A percentile compares a stretch with the other conserved stretches of the same genome.
Evolutionary conservation across 768 basidiomycete species (phyloP).

Genomic region (Calocybe indica): DNA sequence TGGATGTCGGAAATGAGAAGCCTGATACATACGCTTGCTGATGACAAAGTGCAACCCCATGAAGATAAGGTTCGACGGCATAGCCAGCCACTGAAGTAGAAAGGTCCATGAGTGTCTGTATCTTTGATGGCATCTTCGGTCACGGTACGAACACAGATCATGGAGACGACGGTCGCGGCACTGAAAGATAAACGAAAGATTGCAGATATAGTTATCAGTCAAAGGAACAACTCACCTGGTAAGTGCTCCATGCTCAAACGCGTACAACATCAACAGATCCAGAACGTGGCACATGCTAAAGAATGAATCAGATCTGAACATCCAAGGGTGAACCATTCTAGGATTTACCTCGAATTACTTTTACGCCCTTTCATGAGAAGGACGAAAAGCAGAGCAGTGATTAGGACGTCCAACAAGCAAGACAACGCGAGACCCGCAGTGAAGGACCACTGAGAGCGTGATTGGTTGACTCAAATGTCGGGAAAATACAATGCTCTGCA

Average conservation of each 20-base stretch:
- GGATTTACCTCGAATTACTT: conserved; percentile 19
- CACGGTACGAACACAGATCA: conserved; percentile 35
- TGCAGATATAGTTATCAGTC: background rate
- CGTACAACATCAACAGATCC: conserved; percentile 41
- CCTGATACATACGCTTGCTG: conserved; percentile 33
- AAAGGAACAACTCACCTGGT: conserved; percentile 30
- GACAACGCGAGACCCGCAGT: conserved; percentile 47
- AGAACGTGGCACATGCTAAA: conserved; percentile 41
- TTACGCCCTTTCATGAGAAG: conserved; percentile 35
- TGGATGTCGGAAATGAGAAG: background rate
- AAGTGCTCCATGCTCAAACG: conserved; percentile 46
- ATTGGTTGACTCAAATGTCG: background rate
- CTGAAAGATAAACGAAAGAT: conserved; percentile 11
- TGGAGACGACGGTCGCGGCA: conserved; percentile 36
- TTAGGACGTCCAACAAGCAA: conserved; percentile 41
- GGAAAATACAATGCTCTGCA: background rate
- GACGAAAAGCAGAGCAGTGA: conserved; percentile 38
- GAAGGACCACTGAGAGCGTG: conserved; percentile 36
- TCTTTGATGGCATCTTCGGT: background rate
- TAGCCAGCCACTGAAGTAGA: conserved; percentile 36
- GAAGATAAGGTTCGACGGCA: conserved; percentile 43
- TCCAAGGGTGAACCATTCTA: background rate
- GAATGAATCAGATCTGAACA: background rate
- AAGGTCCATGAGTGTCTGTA: background rate
- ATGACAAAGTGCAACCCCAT: conserved; percentile 51